phyloP scores from a whole-genome alignment of 371 early-diverging fungal genomes.

The Parasitella parasitica region DNA sequence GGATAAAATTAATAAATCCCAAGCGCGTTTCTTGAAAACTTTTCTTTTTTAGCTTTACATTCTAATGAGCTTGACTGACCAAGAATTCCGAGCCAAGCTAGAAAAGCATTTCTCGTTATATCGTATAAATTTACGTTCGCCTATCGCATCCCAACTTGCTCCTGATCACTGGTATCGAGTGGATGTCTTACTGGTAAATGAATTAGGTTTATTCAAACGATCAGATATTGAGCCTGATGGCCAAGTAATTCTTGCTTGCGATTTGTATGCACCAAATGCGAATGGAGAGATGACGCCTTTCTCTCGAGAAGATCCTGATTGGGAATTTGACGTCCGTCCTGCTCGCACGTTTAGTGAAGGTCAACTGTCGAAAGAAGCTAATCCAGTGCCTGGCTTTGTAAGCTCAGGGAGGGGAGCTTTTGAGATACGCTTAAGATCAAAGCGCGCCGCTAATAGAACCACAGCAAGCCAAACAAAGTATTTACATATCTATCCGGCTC shows the following conservation, averaged over 20 bases:
- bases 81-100: slow-evolving; percentile 40
- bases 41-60: neutral
- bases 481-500: slow-evolving; percentile 10
- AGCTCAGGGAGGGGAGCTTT: slow-evolving; percentile 49
- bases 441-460: neutral
- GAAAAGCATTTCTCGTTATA: slow-evolving; percentile 48
- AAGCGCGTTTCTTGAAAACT: neutral
- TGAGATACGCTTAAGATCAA: slow-evolving; percentile 37
- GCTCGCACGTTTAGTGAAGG: slow-evolving; percentile 9
- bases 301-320: neutral
- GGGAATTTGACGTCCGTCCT: slow-evolving; percentile 15
- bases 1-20: slow-evolving; percentile 12
- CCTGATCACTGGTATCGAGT: slow-evolving; percentile 41
- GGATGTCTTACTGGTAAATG: slow-evolving; percentile 43
- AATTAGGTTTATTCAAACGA: slow-evolving; percentile 41
- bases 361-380: neutral
- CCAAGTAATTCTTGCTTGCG: slow-evolving; percentile 25
- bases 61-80: slow-evolving; percentile 28
- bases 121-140: slow-evolving; percentile 40
- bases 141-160: slow-evolving; percentile 24
- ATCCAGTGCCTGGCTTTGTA: slow-evolving; percentile 38
- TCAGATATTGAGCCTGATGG: slow-evolving; percentile 41
- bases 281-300: slow-evolving; percentile 14
- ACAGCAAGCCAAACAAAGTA: slow-evolving; percentile 1
- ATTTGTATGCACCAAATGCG: slow-evolving; percentile 7